A percentile compares a stretch with the other conserved stretches of the same genome.
These are phyloP conservation scores for Metrosideros polymorpha DNA, from an alignment of 441 rosid genomes.

Conservation along the genomic window DNA sequence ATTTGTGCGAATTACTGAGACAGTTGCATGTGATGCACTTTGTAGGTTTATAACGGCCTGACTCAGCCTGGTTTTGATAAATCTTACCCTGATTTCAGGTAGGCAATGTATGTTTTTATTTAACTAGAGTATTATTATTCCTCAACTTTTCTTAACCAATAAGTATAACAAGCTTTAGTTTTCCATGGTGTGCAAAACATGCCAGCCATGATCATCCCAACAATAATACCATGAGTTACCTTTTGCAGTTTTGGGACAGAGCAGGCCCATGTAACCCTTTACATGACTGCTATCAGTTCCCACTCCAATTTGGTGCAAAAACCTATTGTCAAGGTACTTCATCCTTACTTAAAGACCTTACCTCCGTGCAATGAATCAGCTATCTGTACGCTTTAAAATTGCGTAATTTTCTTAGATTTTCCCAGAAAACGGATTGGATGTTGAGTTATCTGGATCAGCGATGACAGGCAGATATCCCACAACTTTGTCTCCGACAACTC, in stretches of 20 bases:
- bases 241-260: slow-evolving; percentile 66
- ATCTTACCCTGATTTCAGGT: slow-evolving; percentile 55
- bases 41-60: slow-evolving; percentile 82
- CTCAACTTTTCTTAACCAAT: neutral
- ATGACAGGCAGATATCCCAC: slow-evolving; percentile 63
- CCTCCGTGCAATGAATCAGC: neutral
- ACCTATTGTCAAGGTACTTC: slow-evolving; percentile 53
- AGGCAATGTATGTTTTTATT: slow-evolving; percentile 1
- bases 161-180: neutral
- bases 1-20: neutral
- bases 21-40: neutral
- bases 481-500: slow-evolving; percentile 69
- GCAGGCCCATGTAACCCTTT: slow-evolving; percentile 65
- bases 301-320: slow-evolving; percentile 53
- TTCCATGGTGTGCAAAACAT: neutral
- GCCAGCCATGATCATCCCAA: neutral
- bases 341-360: neutral
- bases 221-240: neutral
- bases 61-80: slow-evolving; percentile 80
- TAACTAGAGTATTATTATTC: neutral
- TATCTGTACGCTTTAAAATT: neutral
- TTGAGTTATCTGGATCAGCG: slow-evolving; percentile 61
- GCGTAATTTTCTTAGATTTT: slow-evolving; percentile 30
- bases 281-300: slow-evolving; percentile 84
- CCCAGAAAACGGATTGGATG: slow-evolving; percentile 64